Conservation (phyloP, 306 rosid genomes). For the Lotus japonicus region DNA sequence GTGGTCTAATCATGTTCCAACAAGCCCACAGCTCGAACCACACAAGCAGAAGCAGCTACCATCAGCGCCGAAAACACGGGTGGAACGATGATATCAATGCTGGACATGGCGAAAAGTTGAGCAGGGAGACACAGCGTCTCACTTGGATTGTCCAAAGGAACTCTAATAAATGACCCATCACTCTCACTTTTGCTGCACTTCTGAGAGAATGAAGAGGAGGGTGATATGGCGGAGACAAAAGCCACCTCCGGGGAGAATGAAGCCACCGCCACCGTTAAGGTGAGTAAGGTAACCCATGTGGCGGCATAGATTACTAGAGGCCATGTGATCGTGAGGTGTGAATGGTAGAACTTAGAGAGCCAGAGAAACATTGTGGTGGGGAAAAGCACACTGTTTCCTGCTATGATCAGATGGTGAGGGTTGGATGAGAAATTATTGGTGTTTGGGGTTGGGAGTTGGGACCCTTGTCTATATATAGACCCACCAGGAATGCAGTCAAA, state of each 20-base stretch:
- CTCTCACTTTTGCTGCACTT: slow-evolving; percentile 36
- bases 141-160: slow-evolving; percentile 55
- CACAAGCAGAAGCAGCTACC: slow-evolving; percentile 57
- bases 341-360: slow-evolving; percentile 27
- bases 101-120: slow-evolving; percentile 38
- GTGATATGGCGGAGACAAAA: slow-evolving; percentile 51
- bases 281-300: slow-evolving; percentile 49
- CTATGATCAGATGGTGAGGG: too few relatives aligned
- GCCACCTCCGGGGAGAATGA: slow-evolving; percentile 67
- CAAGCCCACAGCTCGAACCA: slow-evolving; percentile 47
- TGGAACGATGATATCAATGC: slow-evolving; percentile 51
- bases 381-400: neutral
- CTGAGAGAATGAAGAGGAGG: slow-evolving; percentile 37
- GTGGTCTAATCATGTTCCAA: slow-evolving; percentile 29
- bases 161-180: slow-evolving; percentile 29
- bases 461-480: too few relatives aligned
- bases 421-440: too few relatives aligned
- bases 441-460: too few relatives aligned
- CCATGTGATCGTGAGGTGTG: slow-evolving; percentile 29
- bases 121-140: slow-evolving; percentile 55
- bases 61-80: slow-evolving; percentile 57
- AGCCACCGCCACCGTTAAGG: slow-evolving; percentile 58
- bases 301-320: slow-evolving; percentile 45
- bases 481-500: too few relatives aligned
- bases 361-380: slow-evolving; percentile 29